Percentiles rank a stretch among this genome's conserved stretches.
Conservation (phyloP, 371 early-diverging fungal genomes). For the Apophysomyces ossiformis region DNA sequence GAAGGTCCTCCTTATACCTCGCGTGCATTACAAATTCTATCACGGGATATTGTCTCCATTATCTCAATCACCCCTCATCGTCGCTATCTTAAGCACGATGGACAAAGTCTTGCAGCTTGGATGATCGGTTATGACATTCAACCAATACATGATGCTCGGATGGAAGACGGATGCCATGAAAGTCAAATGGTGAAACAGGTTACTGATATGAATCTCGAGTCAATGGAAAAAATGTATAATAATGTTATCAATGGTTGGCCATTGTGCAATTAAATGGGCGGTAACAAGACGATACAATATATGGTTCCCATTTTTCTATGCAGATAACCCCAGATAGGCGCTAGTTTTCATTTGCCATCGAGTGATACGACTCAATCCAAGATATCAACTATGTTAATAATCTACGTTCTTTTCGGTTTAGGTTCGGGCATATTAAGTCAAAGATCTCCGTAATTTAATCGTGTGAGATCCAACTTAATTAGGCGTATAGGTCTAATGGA, state of each 20-base stretch:
- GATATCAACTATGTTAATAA: too few species aligned
- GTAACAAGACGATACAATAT: too few species aligned
- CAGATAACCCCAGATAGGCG: too few species aligned
- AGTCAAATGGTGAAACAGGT: slow-evolving; percentile 62
- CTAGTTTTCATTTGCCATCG: too few species aligned
- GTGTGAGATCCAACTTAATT: too few species aligned
- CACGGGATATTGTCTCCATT: slow-evolving; percentile 51
- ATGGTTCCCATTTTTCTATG: too few species aligned
- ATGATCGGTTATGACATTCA: slow-evolving; percentile 58
- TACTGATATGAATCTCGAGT: slow-evolving; percentile 15
- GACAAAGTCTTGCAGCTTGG: slow-evolving; percentile 65
- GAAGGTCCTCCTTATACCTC: slow-evolving; percentile 53
- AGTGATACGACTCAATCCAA: too few species aligned
- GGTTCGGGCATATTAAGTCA: too few species aligned
- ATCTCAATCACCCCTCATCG: slow-evolving; percentile 45
- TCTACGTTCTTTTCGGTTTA: too few species aligned
- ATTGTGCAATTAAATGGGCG: too few species aligned
- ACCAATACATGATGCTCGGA: slow-evolving; percentile 60
- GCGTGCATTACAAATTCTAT: slow-evolving; percentile 57
- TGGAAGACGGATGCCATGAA: slow-evolving; percentile 61
- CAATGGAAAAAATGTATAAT: slow-evolving; percentile 55
- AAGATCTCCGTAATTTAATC: too few species aligned
- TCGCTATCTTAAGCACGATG: slow-evolving; percentile 50
- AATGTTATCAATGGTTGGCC: slow-evolving; percentile 41
- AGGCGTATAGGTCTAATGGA: too few species aligned